These are phyloP conservation scores for Leishmania turanica DNA, from an alignment of 208 protist genomes.

Conservation along the genomic window DNA sequence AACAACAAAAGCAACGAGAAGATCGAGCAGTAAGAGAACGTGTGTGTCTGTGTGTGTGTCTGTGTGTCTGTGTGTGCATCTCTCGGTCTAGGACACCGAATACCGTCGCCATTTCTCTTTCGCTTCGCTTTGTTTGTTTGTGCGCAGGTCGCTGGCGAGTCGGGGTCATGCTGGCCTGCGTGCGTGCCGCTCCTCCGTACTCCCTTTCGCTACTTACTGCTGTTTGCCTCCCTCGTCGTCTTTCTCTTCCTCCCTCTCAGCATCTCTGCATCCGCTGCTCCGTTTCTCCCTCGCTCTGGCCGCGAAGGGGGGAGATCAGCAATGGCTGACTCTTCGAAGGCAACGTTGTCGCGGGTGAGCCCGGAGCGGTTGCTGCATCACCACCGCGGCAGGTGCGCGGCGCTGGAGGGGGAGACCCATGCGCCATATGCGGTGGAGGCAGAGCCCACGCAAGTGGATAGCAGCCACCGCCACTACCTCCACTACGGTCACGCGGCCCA, in stretches of 20 bases:
- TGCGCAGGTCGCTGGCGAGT: neutral
- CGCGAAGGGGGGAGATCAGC: neutral
- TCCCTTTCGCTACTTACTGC: neutral
- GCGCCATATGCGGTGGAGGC: slow-evolving; percentile 22
- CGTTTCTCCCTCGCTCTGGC: neutral
- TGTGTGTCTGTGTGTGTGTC: neutral
- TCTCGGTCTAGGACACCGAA: neutral
- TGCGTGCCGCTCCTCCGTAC: neutral
- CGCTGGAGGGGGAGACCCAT: slow-evolving; percentile 10
- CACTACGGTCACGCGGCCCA: neutral
- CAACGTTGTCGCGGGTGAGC: neutral
- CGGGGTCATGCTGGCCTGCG: neutral
- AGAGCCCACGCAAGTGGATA: neutral
- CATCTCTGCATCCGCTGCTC: neutral
- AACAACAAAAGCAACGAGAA: neutral
- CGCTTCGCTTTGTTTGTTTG: neutral
- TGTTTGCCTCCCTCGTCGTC: neutral
- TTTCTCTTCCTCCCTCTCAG: neutral
- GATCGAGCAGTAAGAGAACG: neutral
- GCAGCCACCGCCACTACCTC: neutral
- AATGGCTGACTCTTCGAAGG: neutral
- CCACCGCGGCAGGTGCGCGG: neutral
- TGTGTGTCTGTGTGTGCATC: neutral
- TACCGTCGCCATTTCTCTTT: neutral
- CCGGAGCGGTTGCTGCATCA: neutral